Conservation (phyloP, 805 yeast genomes). For the Phaffomyces thermotolerans region DNA sequence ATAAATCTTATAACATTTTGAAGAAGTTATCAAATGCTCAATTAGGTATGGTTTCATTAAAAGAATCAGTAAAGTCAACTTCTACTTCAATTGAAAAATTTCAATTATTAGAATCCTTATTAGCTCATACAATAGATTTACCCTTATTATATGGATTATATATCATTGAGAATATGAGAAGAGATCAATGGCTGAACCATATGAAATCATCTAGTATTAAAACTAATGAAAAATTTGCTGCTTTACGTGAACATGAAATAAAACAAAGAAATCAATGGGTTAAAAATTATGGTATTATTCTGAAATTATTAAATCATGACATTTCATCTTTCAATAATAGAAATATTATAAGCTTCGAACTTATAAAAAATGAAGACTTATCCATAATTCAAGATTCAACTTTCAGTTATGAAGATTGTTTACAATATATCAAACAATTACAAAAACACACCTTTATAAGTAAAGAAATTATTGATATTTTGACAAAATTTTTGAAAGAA, state of each 20-base stretch:
- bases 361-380: slow-evolving; percentile 10
- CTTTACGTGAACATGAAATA: slow-evolving; percentile 49
- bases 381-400: not conserved
- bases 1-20: slow-evolving; percentile 10
- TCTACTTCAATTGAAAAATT: slow-evolving; percentile 19
- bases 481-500: slow-evolving; percentile 33
- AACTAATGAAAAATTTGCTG: slow-evolving; percentile 51
- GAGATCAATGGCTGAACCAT: slow-evolving; percentile 45
- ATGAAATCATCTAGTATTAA: slow-evolving; percentile 24
- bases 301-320: slow-evolving; percentile 28
- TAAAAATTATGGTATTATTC: slow-evolving; percentile 46
- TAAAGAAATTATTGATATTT: slow-evolving; percentile 26
- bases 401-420: slow-evolving; percentile 24
- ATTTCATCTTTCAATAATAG: slow-evolving; percentile 18
- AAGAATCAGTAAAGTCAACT: slow-evolving; percentile 17
- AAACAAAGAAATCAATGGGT: slow-evolving; percentile 55
- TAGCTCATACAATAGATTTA: slow-evolving; percentile 46
- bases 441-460: slow-evolving; percentile 26
- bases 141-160: slow-evolving; percentile 70
- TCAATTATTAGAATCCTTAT: slow-evolving; percentile 16
- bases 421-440: slow-evolving; percentile 32
- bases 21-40: slow-evolving; percentile 15
- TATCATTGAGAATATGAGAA: slow-evolving; percentile 52
- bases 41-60: slow-evolving; percentile 15
- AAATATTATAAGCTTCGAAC: slow-evolving; percentile 15